A percentile compares a stretch with the other conserved stretches of the same genome.
phyloP scores from a whole-genome alignment of 805 yeast species.

The Ogataea angusta region DNA sequence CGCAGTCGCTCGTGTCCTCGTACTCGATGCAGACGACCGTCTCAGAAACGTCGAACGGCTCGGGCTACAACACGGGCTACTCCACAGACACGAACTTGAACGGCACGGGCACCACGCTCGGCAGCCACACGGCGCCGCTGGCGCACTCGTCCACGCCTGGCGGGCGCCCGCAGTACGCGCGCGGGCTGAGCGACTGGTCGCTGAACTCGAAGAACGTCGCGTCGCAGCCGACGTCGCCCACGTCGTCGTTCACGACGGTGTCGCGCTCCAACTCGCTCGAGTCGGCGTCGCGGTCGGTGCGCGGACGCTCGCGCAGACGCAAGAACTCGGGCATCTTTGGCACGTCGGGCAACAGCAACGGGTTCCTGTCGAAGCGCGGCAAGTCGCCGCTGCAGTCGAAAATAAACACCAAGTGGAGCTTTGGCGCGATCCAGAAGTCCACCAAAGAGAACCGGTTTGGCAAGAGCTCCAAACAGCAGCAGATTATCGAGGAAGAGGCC shows the following conservation, averaged over 20 bases:
- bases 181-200: conserved; percentile 36
- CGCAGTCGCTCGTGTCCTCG: conserved; percentile 45
- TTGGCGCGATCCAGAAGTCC: conserved; percentile 10
- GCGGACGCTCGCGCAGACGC: conserved; percentile 27
- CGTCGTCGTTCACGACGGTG: conserved; percentile 32
- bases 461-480: conserved; percentile 19
- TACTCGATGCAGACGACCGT: conserved; percentile 46
- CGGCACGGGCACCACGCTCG: conserved; percentile 7
- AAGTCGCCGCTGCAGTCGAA: conserved; percentile 32
- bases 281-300: conserved; percentile 28
- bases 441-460: conserved; percentile 10
- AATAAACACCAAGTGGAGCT: conserved; percentile 30
- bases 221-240: conserved; percentile 33
- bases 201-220: conserved; percentile 20
- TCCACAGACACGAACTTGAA: conserved; percentile 28
- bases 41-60: conserved; percentile 50
- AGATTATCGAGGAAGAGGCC: conserved; percentile 26
- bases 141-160: conserved; percentile 4
- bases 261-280: conserved; percentile 36
- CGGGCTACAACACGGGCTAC: conserved; percentile 36
- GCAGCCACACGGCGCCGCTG: conserved; percentile 1
- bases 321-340: conserved; percentile 12
- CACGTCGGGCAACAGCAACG: conserved; percentile 8
- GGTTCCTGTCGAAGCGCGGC: conserved; percentile 26
- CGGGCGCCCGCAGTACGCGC: conserved; percentile 24